Evolutionary conservation across 768 basidiomycete species (phyloP).

Genomic region (Fomitopsis serialis): DNA sequence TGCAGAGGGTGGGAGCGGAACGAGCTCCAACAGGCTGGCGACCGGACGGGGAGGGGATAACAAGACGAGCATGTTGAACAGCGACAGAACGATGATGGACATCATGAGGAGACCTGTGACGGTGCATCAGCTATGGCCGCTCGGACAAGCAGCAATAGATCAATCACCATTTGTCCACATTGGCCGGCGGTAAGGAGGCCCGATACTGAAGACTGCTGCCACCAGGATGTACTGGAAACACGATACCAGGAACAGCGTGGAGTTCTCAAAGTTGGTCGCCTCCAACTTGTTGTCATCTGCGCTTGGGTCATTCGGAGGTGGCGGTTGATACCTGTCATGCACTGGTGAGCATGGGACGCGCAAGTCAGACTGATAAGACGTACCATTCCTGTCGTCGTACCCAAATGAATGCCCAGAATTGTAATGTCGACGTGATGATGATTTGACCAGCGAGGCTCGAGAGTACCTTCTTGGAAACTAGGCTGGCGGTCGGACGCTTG

Average conservation of each 20-base stretch:
- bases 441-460: conserved; percentile 93
- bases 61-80: conserved; percentile 74
- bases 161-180: conserved; percentile 90
- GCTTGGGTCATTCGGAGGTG: conserved; percentile 38
- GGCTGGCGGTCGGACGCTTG: conserved; percentile 90
- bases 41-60: conserved; percentile 62
- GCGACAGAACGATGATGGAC: conserved; percentile 61
- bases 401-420: conserved; percentile 89
- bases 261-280: conserved; percentile 87
- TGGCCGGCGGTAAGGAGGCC: conserved; percentile 91
- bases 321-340: conserved; percentile 67
- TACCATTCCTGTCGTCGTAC: conserved; percentile 83
- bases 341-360: conserved; percentile 1
- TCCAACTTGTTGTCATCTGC: conserved; percentile 65
- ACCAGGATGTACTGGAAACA: conserved; percentile 99
- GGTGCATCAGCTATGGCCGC: background rate
- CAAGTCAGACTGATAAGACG: background rate
- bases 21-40: conserved; percentile 64
- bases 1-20: conserved; percentile 65
- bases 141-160: background rate
- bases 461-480: conserved; percentile 93
- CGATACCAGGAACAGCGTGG: conserved; percentile 86
- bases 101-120: conserved; percentile 72
- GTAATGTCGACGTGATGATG: conserved; percentile 73
- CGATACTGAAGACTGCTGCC: conserved; percentile 96